Base-by-base conservation (phyloP, 108 stramenopile species). In the Discostella stelligeroides region DNA sequence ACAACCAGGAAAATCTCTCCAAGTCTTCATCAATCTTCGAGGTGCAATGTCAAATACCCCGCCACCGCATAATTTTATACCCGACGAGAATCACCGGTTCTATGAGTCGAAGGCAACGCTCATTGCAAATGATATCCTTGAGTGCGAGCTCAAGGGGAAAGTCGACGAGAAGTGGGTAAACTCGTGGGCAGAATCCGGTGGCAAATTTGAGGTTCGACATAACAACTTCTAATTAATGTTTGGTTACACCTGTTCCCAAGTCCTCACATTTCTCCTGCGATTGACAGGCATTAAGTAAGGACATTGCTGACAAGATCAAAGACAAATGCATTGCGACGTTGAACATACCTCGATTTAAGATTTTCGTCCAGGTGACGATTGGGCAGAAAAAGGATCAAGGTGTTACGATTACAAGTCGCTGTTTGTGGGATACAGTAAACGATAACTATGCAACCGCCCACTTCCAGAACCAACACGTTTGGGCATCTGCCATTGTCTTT, bases 301-400 rank as follows among this genome's bases (percentile, higher is more conserved):
- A 59, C 7, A 83, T 90, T 51, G 86, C 84, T 11, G 86, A 88
- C 56, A 83, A 70, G 53, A 83, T 90, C 5, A 79, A 83, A 37
- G 82, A 83, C 46, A 72, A 75, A 54, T 78, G 85, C 25, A 88
- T 77, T 30, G 53, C 70, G 21, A 30, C 41, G 21, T 62, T 86
- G 40, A 25, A 85, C 46, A 61, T 76, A 37, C 82, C 84, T 21
- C 80, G 89, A 28, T 88, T 85, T 45, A 90, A 90, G 43, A 59
- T 88, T 6, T 42, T 88, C 21, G 86, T 85, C 13, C 89, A 90
- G 45, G 86, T 87, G 7, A 86, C 84, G 2, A 71, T 88, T 56
- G 89, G 89, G 7, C 68, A 87, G 62, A 82, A 64, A 70, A 85
- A 86, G 57, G 85, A 88, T 51, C 89, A 90, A 56, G 87, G 89